Percentiles rank a stretch among this genome's conserved stretches.
Evolutionary conservation across 306 rosid species (phyloP).

Genomic region (Trichosanthes truncata): DNA sequence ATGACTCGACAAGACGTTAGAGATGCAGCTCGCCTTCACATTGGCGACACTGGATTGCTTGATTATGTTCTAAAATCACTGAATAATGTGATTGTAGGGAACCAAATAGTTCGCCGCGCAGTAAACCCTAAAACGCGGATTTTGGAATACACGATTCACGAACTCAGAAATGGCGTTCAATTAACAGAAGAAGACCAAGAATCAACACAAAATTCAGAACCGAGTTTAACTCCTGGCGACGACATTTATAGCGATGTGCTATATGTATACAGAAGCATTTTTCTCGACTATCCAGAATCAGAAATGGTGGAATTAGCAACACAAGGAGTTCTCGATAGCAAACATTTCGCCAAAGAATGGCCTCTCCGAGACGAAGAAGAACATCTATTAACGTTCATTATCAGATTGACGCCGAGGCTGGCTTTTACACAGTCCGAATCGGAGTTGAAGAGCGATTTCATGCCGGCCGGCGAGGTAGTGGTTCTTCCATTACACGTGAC

Average conservation of each 20-base stretch:
- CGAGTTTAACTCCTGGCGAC: conserved; percentile 31
- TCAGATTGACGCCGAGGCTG: conserved; percentile 38
- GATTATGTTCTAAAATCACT: conserved; percentile 82
- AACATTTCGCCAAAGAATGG: conserved; percentile 75
- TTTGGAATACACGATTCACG: conserved; percentile 66
- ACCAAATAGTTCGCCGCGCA: conserved; percentile 53
- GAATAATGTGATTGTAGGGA: conserved; percentile 63
- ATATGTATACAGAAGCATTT: conserved; percentile 52
- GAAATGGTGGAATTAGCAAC: conserved; percentile 45
- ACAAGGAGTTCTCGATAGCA: conserved; percentile 56
- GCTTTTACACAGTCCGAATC: conserved; percentile 18
- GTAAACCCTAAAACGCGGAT: conserved; percentile 63
- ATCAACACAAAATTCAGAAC: conserved; percentile 15
- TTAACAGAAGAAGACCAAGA: conserved; percentile 25
- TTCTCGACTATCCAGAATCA: conserved; percentile 54
- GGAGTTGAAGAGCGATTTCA: conserved; percentile 24
- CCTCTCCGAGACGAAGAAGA: conserved; percentile 43
- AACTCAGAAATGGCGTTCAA: conserved; percentile 26
- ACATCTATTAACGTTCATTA: conserved; percentile 50
- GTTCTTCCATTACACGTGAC: conserved; percentile 66
- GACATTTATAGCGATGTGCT: conserved; percentile 61
- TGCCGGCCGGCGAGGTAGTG: conserved; percentile 51
- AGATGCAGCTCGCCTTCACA: conserved; percentile 77
- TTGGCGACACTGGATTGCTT: conserved; percentile 86
- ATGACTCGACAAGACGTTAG: conserved; percentile 61